Conservation (phyloP, 306 rosid species). For the Mimosa pudica region DNA sequence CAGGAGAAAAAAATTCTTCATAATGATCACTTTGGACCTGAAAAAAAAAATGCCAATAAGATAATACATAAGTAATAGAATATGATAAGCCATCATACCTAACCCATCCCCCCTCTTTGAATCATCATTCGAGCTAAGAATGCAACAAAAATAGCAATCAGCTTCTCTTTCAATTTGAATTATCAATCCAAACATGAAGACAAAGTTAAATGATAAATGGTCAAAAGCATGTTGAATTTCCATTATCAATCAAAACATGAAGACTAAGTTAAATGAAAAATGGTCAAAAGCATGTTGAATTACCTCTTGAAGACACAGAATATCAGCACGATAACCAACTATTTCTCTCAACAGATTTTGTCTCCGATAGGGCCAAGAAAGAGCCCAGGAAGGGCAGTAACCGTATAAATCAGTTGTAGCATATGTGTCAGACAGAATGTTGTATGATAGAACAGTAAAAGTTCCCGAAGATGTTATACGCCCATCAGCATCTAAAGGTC, state of each 20-base stretch:
- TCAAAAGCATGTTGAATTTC: neutral
- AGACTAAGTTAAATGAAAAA: neutral
- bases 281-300: neutral
- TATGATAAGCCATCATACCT: neutral
- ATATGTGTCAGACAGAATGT: conserved; percentile 82
- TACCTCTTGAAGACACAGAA: conserved; percentile 99
- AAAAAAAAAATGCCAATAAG: conserved; percentile 17
- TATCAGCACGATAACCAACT: conserved; percentile 89
- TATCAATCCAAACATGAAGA: neutral
- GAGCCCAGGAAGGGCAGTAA: conserved; percentile 99
- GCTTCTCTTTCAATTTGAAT: neutral
- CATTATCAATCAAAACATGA: neutral
- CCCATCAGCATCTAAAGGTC: conserved; percentile 77
- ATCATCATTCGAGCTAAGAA: neutral
- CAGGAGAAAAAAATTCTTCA: conserved; percentile 90
- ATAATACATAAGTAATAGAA: conserved; percentile 20
- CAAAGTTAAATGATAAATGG: neutral
- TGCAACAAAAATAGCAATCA: neutral
- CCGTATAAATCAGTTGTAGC: conserved; percentile 80
- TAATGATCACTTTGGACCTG: conserved; percentile 96
- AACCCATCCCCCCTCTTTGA: neutral
- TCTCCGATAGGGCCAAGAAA: conserved; percentile 98
- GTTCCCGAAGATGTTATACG: conserved; percentile 78
- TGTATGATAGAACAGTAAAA: conserved; percentile 94
- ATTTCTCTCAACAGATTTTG: conserved; percentile 95